Conservation (phyloP, 1,139 yeast genomes). For the Scheffersomyces titani region DNA sequence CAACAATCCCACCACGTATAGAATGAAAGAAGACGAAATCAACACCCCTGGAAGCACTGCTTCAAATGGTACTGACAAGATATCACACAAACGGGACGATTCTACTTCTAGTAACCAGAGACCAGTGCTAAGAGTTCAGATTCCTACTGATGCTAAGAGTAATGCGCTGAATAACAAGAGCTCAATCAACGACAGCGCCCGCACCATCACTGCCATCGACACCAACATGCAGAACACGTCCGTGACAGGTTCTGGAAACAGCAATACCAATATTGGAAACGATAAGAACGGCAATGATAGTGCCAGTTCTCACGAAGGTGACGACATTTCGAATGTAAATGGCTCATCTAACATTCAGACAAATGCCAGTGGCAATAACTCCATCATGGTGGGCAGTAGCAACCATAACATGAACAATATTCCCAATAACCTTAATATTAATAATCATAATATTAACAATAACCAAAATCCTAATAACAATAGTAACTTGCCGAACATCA, state of each 20-base stretch:
- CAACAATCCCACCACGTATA: constrained; percentile 16
- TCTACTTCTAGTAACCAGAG: constrained; percentile 25
- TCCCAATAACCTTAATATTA: neutral
- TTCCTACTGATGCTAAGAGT: constrained; percentile 44
- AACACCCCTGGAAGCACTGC: neutral
- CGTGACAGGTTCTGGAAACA: constrained; percentile 4
- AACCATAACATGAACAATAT: neutral
- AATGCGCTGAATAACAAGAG: constrained; percentile 5
- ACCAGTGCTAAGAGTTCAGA: constrained; percentile 53
- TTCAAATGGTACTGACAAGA: neutral
- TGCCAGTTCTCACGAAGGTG: constrained; percentile 2
- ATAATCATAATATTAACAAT: constrained; percentile 1
- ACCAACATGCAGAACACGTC: constrained; percentile 9
- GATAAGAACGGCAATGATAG: constrained; percentile 4
- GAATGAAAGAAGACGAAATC: constrained; percentile 9
- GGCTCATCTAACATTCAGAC: neutral
- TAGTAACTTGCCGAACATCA: constrained; percentile 13
- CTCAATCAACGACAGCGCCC: constrained; percentile 24
- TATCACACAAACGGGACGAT: constrained; percentile 13
- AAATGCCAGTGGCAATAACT: neutral
- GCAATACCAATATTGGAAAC: constrained; percentile 4
- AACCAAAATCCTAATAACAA: neutral
- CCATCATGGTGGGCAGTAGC: neutral
- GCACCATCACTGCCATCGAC: constrained; percentile 45
- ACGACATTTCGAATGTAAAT: constrained; percentile 1